Base-by-base conservation (phyloP, 1,139 yeast genomes). In the Citeromyces siamensis region DNA sequence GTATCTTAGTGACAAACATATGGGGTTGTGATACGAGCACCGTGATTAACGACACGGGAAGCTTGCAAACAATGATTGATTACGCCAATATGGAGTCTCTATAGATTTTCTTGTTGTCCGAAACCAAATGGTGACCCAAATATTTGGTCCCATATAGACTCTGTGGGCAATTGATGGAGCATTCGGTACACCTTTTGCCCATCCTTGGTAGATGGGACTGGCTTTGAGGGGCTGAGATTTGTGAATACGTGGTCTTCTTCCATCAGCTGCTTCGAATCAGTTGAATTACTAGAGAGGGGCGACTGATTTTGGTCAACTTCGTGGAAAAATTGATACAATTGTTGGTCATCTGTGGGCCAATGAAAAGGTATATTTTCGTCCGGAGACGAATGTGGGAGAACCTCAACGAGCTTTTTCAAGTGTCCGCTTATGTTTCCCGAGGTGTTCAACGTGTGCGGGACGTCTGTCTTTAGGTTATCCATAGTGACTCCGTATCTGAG, bases 141-240 rank as follows among this genome's bases (percentile, higher is more conserved):
- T 45, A 75, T 78, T 47, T 80, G 86, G 45, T 77, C 88, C 90
- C 90, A 81, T 35, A 80, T 75, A 26, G 79, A 66, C 34, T 79
- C 83, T 19, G 72, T 65, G 2, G 88, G 83, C 35, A 77, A 69
- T 47, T 75, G 80, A 46, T 67, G 70, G 41, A 80, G 68, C 56
- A 80, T 58, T 46, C 76, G 83, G 49, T 65, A 74, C 12, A 77
- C 65, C 41, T 64, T 61, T 41, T 67, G 69, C 3, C 75, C 76
- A 43, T 75, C 81, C 36, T 56, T 56, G n/a, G 48, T 37, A 35
- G 46, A 32, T 26, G 44, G 37, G 34, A 8, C 12, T 14, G 12
- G 29, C 12, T 6, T 14, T 22, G 7, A 21, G 9, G 5, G 35
- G 29, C 6, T 14, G 17, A 12, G 31, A 4, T 9, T 17, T 6